Evolutionary conservation across 805 yeast genomes (phyloP), one percentile per base, ranked within the genome.

Genomic region (Cyberlindnera japonica): DNA sequence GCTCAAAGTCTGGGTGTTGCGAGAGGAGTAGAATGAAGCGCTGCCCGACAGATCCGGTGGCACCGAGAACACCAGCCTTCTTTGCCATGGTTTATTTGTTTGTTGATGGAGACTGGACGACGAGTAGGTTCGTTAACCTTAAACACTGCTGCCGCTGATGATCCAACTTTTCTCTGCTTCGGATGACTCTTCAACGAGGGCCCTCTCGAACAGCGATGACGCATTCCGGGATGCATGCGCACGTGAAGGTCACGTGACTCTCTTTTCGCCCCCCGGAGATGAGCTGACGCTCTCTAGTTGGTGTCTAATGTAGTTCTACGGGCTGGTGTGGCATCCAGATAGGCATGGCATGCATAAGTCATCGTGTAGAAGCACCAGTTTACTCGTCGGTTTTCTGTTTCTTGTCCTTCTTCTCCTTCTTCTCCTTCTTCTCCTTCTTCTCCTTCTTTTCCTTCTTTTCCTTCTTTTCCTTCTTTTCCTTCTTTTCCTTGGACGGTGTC

Each of bases 41-140:
- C 66, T 93, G 99, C 42, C 99, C 99, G 27, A 93, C 99, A 31
- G 95, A 81, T 38, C 99, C 99, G 11, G 99, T 91, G 51, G 98
- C 98, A 37, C 99, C 99, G 47, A 91, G 72, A 53, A 93, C 97
- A 70, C 99, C 99, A 51, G 74, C 75, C 41, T 67, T 59, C 59
- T 67, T 70, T 41, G 54, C 61, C 66, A 61, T 64, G 28, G 6
- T 17, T 6, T 32, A 13, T n/a, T n/a, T n/a, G 21, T 33, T 13
- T 23, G 20, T 28, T 14, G n/a, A 8, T 14, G 34, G 34, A 20
- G 34, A n/a, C 18, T 31, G 11, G 16, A 28, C 26, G 7, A 5
- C 19, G 31, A 6, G n/a, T 6, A 12, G 19, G n/a, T 28, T n/a
- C n/a, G n/a, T n/a, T n/a, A n/a, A n/a, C n/a, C n/a, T n/a, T n/a